Evolutionary conservation across 768 basidiomycete genomes (phyloP).

Genomic region (Mycena crocata): DNA sequence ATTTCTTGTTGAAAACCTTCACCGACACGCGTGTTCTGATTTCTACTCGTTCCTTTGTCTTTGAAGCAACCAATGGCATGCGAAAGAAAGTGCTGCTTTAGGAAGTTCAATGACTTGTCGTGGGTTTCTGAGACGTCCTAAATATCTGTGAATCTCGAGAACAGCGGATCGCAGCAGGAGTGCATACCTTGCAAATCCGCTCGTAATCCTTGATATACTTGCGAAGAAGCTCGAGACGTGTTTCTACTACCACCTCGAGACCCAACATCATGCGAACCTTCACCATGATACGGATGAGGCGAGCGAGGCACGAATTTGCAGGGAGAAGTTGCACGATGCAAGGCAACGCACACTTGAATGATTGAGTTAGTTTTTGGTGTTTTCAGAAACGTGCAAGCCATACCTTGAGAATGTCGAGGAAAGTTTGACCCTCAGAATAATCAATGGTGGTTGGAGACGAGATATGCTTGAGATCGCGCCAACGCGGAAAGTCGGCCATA

Average conservation of each 20-base stretch:
- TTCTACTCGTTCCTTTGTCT: constrained; percentile 22
- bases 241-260: not conserved
- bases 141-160: not conserved
- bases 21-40: constrained; percentile 24
- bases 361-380: not conserved
- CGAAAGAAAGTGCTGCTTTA: constrained; percentile 22
- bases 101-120: constrained; percentile 10
- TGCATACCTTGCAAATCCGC: constrained; percentile 10
- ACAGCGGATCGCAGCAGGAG: not conserved
- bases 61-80: constrained; percentile 7
- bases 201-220: constrained; percentile 8
- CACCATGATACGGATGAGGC: constrained; percentile 5
- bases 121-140: constrained; percentile 9
- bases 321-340: constrained; percentile 23
- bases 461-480: constrained; percentile 21
- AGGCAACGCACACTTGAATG: constrained; percentile 16
- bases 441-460: constrained; percentile 26
- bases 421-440: constrained; percentile 29
- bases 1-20: constrained; percentile 28
- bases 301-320: constrained; percentile 10
- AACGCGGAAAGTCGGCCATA: constrained; percentile 24
- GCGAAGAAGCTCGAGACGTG: not conserved
- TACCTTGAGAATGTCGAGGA: constrained; percentile 31
- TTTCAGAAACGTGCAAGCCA: not conserved
- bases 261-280: constrained; percentile 19